Base-by-base conservation (phyloP, 805 yeast species). In the Cyberlindnera euphorbiiphila region DNA sequence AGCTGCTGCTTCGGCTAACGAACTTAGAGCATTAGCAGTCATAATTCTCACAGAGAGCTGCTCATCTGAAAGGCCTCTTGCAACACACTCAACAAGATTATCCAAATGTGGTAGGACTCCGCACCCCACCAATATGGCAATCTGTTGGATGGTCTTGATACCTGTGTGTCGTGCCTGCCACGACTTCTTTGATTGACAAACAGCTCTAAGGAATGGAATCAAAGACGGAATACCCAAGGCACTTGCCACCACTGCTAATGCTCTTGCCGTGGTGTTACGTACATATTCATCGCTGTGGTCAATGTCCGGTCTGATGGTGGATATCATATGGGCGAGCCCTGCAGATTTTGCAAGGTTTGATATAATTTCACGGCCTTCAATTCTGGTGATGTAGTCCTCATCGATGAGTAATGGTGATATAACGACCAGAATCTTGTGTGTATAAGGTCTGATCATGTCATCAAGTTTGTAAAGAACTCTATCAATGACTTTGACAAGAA, bases 161-260 rank as follows among this genome's bases (percentile, higher is more conserved):
- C 96, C 96, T 0, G 95, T 85, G 46, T 84, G 91, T 29, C 94
- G 73, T 1, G 94, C 86, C 46, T 74, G 74, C 91, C 93, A 81
- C 36, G 81, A 74, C 53, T 82, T 81, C 50, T 76, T 78, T 3
- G 94, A 80, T 43, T 72, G 70, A 43, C 91, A 78, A 5, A 85
- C 89, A 0, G 96, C 94, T 45, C 71, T 75, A 25, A 91, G 57
- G 55, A 91, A 91, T 0, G 97, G 96, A 10, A 93, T 53, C 31
- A 86, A 57, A 6, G 74, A 62, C 2, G 73, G 78, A 7, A 87
- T 65, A 1, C 97, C 96, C 25, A 89, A 57, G 0, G 96, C 75
- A 32, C 77, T 74, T 0, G 94, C 88, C 2, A 84, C 87, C 5
- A 87, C 83, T 0, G 97, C 96, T 57, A 89, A 68, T 1, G 88